Evolutionary conservation across 2,329 filamentous ascomycete species (phyloP).

Genomic region (Aspergillus tamarii): DNA sequence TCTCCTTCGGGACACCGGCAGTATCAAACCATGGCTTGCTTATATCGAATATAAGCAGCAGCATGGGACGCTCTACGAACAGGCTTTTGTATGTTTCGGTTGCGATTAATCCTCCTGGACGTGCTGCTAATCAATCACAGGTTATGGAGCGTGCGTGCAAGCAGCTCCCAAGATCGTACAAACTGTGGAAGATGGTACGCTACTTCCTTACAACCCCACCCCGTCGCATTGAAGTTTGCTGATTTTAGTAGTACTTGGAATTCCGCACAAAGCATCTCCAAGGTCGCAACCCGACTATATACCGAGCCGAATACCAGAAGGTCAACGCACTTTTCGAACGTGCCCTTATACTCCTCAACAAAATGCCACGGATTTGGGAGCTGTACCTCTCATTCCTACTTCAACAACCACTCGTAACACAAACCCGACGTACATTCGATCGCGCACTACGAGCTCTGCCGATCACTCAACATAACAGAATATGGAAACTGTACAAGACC

Average conservation of each 20-base stretch:
- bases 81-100: conserved; percentile 65
- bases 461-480: conserved; percentile 90
- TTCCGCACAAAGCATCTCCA: conserved; percentile 81
- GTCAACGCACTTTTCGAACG: conserved; percentile 94
- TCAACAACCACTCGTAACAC: conserved; percentile 87
- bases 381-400: conserved; percentile 92
- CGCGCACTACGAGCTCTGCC: conserved; percentile 87
- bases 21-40: conserved; percentile 90
- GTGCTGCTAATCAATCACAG: conserved; percentile 30
- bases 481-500: conserved; percentile 88
- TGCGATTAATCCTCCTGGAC: neutral
- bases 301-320: conserved; percentile 81
- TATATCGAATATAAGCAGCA: conserved; percentile 91
- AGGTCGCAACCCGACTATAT: conserved; percentile 79
- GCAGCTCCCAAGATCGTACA: conserved; percentile 91
- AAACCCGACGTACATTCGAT: conserved; percentile 86
- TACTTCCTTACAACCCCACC: conserved; percentile 11
- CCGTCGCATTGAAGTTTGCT: conserved; percentile 17
- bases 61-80: conserved; percentile 82
- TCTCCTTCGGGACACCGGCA: conserved; percentile 80
- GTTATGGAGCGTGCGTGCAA: conserved; percentile 88
- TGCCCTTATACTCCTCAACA: conserved; percentile 90
- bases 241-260: conserved; percentile 70
- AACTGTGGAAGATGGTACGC: conserved; percentile 90
- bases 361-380: conserved; percentile 98